phyloP scores from a whole-genome alignment of 116 monocot genomes.

The Papilionanthe hybrid region DNA sequence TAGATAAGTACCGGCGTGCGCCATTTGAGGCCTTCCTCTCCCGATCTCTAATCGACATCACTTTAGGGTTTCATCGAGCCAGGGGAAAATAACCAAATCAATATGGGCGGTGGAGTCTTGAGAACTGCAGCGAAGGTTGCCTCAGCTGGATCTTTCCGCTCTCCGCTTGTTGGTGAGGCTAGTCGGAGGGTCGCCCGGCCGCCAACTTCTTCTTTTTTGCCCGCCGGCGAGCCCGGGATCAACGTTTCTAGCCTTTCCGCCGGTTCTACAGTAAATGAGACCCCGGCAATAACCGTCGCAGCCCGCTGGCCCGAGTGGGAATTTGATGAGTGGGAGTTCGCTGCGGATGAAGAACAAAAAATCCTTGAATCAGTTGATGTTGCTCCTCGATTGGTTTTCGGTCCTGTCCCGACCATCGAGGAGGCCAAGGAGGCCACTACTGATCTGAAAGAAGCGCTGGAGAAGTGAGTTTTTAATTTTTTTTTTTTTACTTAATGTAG shows the following conservation, averaged over 20 bases:
- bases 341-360: slow-evolving; percentile 20
- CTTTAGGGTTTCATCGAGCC: neutral
- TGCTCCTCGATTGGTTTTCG: slow-evolving; percentile 39
- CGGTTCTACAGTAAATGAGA: neutral
- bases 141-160: slow-evolving; percentile 16
- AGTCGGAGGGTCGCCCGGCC: neutral
- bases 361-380: slow-evolving; percentile 9
- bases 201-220: neutral
- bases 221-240: neutral
- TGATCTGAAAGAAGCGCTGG: slow-evolving; percentile 15
- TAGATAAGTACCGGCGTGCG: neutral
- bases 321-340: slow-evolving; percentile 33
- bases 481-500: too few species aligned
- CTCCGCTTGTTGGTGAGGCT: neutral
- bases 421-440: slow-evolving; percentile 37
- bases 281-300: neutral
- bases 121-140: slow-evolving; percentile 33
- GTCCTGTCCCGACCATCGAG: slow-evolving; percentile 32
- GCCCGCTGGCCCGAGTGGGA: slow-evolving; percentile 23
- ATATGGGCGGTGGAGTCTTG: slow-evolving; percentile 45
- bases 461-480: too few species aligned
- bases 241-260: neutral
- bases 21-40: too few species aligned
- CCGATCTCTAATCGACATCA: neutral
- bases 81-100: neutral